A percentile compares a stretch with the other conserved stretches of the same genome.
Evolutionary conservation across 768 basidiomycete species (phyloP).

Genomic region (Russula griseocarnosa): DNA sequence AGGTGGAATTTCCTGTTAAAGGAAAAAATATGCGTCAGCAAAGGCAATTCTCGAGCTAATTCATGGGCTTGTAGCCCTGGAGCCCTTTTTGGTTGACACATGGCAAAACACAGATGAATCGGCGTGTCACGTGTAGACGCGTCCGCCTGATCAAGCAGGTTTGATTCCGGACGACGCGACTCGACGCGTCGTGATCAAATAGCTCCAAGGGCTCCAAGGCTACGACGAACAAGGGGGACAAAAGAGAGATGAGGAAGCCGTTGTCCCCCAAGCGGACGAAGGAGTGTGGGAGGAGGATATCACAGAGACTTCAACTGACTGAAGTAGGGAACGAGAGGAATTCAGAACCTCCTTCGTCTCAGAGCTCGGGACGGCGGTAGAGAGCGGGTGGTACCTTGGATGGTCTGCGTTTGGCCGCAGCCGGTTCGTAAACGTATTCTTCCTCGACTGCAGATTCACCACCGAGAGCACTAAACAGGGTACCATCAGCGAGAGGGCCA

Average conservation of each 20-base stretch:
- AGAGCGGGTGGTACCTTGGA: slow-evolving; percentile 84
- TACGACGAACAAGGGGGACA: slow-evolving; percentile 68
- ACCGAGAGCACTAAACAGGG: slow-evolving; percentile 54
- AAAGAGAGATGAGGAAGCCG: slow-evolving; percentile 55
- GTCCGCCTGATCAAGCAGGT: slow-evolving; percentile 27
- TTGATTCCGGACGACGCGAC: slow-evolving; percentile 33
- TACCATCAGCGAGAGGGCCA: slow-evolving; percentile 10
- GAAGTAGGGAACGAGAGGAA: slow-evolving; percentile 38
- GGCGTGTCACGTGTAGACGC: slow-evolving; percentile 29
- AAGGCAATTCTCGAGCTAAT: slow-evolving; percentile 20
- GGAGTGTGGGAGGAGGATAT: slow-evolving; percentile 60
- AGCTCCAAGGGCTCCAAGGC: slow-evolving; percentile 32
- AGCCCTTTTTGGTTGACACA: slow-evolving; percentile 17
- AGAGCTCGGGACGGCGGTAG: slow-evolving; percentile 88
- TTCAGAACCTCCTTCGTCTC: slow-evolving; percentile 79
- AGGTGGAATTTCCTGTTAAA: slow-evolving; percentile 41
- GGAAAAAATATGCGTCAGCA: slow-evolving; percentile 27
- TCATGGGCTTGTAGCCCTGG: slow-evolving; percentile 28
- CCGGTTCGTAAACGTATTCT: slow-evolving; percentile 74
- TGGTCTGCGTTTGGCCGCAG: slow-evolving; percentile 59
- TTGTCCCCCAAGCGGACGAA: slow-evolving; percentile 89
- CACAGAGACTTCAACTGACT: slow-evolving; percentile 68
- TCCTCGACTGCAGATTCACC: slow-evolving; percentile 72
- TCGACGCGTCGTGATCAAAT: slow-evolving; percentile 23
- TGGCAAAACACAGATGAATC: slow-evolving; percentile 7